Conservation (phyloP, 164 flowering plant species). For the Macadamia integrifolia region DNA sequence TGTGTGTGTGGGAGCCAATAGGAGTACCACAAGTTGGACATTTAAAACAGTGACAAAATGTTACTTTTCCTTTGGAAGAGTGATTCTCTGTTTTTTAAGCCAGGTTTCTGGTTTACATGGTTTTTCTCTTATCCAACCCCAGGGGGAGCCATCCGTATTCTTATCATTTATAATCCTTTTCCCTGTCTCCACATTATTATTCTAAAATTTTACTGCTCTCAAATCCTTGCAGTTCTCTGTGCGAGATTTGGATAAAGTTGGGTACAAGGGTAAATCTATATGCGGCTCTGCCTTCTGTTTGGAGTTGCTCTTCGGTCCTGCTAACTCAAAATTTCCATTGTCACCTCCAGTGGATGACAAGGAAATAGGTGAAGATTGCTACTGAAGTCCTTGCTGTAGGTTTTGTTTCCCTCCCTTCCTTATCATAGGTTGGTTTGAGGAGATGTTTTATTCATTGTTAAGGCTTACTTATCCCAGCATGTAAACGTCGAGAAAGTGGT, state of each 20-base stretch:
- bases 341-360: slow-evolving; percentile 10
- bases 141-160: too few species aligned
- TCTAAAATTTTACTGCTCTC: neutral
- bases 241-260: slow-evolving; percentile 68
- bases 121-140: too few species aligned
- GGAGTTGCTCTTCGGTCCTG: slow-evolving; percentile 78
- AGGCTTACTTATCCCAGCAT: neutral
- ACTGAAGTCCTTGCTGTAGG: neutral
- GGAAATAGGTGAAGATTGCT: slow-evolving; percentile 8
- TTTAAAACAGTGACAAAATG: neutral
- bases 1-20: neutral
- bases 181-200: too few species aligned
- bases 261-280: slow-evolving; percentile 52
- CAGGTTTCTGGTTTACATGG: too few species aligned
- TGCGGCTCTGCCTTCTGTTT: slow-evolving; percentile 72
- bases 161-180: neutral
- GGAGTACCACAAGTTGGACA: neutral
- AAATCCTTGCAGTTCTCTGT: slow-evolving; percentile 43
- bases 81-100: too few species aligned
- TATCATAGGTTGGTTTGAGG: neutral
- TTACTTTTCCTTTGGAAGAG: neutral
- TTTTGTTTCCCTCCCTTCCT: neutral
- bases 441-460: neutral
- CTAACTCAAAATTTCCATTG: slow-evolving; percentile 27
- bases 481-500: slow-evolving; percentile 3